These are phyloP conservation scores for Calonectria fujianensis DNA, from an alignment of 2,329 filamentous ascomycete species.

Conservation along the genomic window DNA sequence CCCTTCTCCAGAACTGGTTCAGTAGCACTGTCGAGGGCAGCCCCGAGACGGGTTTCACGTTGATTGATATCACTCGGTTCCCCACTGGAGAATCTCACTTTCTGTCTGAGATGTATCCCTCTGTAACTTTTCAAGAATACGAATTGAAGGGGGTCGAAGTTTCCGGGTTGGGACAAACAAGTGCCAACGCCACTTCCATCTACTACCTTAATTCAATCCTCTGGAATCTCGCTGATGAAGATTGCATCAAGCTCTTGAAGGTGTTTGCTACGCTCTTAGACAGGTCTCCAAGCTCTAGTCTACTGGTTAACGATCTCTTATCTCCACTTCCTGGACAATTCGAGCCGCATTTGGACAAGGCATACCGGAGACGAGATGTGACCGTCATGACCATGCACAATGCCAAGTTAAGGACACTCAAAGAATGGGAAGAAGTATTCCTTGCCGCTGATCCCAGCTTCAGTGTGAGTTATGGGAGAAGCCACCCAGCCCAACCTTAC, in stretches of 20 bases:
- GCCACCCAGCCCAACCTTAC: too few species aligned
- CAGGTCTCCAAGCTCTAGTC: constrained; percentile 8
- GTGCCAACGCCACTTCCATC: constrained; percentile 5
- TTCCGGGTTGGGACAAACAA: constrained; percentile 1
- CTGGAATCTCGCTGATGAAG: constrained; percentile 45
- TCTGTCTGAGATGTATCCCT: constrained; percentile 33
- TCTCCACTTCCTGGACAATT: constrained; percentile 42
- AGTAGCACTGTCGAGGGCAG: constrained; percentile 1
- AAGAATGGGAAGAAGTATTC: constrained; percentile 44
- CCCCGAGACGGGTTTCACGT: background rate
- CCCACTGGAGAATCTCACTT: constrained; percentile 31
- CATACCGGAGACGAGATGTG: constrained; percentile 48
- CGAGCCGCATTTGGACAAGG: constrained; percentile 42
- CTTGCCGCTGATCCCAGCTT: constrained; percentile 26
- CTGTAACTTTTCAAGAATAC: constrained; percentile 14
- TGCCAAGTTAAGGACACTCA: constrained; percentile 42
- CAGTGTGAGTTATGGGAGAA: constrained; percentile 24
- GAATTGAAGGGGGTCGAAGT: background rate
- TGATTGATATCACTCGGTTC: constrained; percentile 40
- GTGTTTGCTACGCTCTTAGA: constrained; percentile 56
- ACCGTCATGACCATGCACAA: constrained; percentile 52
- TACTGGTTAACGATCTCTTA: constrained; percentile 47
- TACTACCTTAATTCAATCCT: constrained; percentile 45
- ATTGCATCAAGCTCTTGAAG: constrained; percentile 51
- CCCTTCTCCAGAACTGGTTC: constrained; percentile 41